Evolutionary conservation across 345 rosid genomes (phyloP), one percentile per base, ranked within the genome.

Genomic region (Linum tenue): DNA sequence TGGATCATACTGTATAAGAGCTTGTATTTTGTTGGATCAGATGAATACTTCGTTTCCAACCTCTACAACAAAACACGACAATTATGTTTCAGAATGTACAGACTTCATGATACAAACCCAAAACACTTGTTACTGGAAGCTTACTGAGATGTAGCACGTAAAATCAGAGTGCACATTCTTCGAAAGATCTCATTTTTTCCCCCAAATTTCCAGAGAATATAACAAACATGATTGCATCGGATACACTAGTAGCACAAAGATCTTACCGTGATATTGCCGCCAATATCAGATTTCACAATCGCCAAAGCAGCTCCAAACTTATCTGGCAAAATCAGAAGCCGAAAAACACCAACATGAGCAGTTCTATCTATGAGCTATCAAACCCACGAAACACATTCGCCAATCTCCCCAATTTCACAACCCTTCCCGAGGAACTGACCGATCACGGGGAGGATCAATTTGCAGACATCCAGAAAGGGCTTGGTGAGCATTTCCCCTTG

Each of bases 281-380:
- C 92, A 44, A 94, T 70, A 76, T 94, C 99, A 70, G 85, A 68
- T 79, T 94, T 94, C 69, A 94, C 96, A 15, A 94, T 90, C 9
- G 84, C 39, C 96, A 94, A 82, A 62, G 99, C 91, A 39, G 95
- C 81, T 72, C 99, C 97, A 78, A 94, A 94, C 71, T 94, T 86
- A 17, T 94, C 98, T 92, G 85, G 3, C 44, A 62, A 22, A 22
- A 56, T 0, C 36, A 57, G 15, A 62, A 2, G 61, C 38, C 12
- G 16, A 43, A 15, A 59, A 60, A 60, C 22, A 48, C 44, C 36
- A 60, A 35, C 16, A 64, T 57, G 14, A 40, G 31, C 31, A 22
- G 31, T 22, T 22, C 5, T 10, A 37, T 48, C 17, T n/a, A 70
- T 39, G 31, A 56, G 37, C 53, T 48, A 53, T 48, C 1, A 11